These are phyloP conservation scores for Paratinospora sagittata DNA, from an alignment of 164 flowering plant genomes.

Conservation along the genomic window DNA sequence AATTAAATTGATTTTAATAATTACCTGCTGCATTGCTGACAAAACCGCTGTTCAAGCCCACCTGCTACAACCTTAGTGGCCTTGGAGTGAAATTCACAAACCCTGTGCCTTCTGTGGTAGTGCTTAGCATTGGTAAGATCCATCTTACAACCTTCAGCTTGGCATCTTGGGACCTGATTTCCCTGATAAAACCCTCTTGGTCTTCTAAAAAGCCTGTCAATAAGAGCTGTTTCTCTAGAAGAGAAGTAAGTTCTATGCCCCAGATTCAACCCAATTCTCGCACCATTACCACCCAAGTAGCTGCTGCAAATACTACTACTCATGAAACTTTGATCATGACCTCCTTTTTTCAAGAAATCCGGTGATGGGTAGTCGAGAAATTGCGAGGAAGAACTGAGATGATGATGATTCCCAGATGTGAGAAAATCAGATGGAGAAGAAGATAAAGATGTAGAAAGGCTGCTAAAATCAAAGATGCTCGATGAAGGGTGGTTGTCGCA, in stretches of 20 bases:
- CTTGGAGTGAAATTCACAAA: conserved; percentile 30
- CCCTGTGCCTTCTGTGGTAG: conserved; percentile 28
- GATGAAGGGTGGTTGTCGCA: conserved; percentile 13
- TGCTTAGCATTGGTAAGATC: conserved; percentile 27
- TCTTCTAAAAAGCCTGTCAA: conserved; percentile 21
- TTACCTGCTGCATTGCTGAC: conserved; percentile 36
- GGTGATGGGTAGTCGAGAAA: conserved; percentile 10
- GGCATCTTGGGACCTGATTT: conserved; percentile 24
- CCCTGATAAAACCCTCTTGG: conserved; percentile 24
- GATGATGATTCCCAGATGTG: no score
- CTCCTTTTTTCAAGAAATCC: conserved; percentile 19
- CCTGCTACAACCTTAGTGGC: conserved; percentile 25
- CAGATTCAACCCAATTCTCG: conserved; percentile 24
- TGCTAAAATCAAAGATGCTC: conserved; percentile 19
- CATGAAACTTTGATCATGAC: not conserved
- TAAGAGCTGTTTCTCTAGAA: conserved; percentile 21
- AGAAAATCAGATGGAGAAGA: conserved; percentile 5
- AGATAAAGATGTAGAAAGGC: conserved; percentile 6
- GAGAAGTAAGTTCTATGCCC: conserved; percentile 31
- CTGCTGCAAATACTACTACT: not conserved
- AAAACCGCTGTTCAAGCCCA: conserved; percentile 25
- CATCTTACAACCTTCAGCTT: conserved; percentile 28
- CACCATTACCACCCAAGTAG: conserved; percentile 4
- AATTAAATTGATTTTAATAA: no score
- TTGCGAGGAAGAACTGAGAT: not conserved